Evolutionary conservation across 208 protist genomes (phyloP).

Genomic region (Trypanosoma lewisi): DNA sequence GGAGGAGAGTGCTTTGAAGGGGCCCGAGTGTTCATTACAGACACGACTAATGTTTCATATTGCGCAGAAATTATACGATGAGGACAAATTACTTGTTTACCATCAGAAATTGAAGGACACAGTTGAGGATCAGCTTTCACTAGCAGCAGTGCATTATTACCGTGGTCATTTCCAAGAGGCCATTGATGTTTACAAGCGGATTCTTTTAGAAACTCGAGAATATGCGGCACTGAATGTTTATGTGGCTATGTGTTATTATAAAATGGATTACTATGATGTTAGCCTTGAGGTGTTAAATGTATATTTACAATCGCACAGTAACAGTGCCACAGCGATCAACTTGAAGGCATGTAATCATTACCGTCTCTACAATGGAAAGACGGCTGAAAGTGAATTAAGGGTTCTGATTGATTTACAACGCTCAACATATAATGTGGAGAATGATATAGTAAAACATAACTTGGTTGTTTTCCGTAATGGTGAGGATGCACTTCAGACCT

Average conservation of each 20-base stretch:
- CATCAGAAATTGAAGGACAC: slow-evolving; percentile 89
- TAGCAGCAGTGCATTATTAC: slow-evolving; percentile 95
- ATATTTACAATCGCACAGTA: slow-evolving; percentile 90
- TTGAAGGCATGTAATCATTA: slow-evolving; percentile 97
- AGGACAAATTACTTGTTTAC: slow-evolving; percentile 92
- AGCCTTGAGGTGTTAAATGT: slow-evolving; percentile 90
- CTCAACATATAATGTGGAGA: slow-evolving; percentile 88
- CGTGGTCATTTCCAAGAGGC: slow-evolving; percentile 95
- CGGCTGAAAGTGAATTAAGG: slow-evolving; percentile 92
- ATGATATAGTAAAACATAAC: slow-evolving; percentile 96
- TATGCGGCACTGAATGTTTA: slow-evolving; percentile 95
- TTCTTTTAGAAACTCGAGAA: slow-evolving; percentile 93
- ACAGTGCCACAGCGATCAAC: slow-evolving; percentile 95
- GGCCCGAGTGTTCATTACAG: slow-evolving; percentile 80
- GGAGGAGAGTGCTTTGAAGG: slow-evolving; percentile 83
- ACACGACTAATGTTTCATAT: slow-evolving; percentile 95
- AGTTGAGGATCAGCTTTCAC: slow-evolving; percentile 91
- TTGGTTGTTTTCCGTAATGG: slow-evolving; percentile 96
- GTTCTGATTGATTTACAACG: slow-evolving; percentile 87
- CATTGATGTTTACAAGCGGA: slow-evolving; percentile 97
- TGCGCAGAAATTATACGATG: slow-evolving; percentile 91
- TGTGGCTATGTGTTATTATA: slow-evolving; percentile 98
- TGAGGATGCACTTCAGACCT: slow-evolving; percentile 94
- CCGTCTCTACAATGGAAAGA: slow-evolving; percentile 92
- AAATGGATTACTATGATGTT: slow-evolving; percentile 97